These are phyloP conservation scores for Silene latifolia DNA, from an alignment of 148 eudicot genomes.

Conservation along the genomic window DNA sequence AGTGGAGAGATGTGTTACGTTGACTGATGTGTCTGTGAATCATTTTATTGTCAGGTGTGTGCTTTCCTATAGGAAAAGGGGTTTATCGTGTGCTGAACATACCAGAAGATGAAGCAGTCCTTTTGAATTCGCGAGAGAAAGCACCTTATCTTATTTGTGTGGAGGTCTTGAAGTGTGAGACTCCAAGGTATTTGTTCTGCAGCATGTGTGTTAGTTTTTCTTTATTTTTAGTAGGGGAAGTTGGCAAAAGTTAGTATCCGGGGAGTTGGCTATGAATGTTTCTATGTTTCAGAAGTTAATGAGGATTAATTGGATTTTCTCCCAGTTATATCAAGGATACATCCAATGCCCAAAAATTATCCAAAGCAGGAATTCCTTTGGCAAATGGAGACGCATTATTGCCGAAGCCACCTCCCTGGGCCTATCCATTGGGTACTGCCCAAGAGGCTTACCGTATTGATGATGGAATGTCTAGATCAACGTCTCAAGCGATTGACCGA, in stretches of 20 bases:
- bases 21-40: constrained; percentile 4
- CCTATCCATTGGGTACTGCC: constrained; percentile 69
- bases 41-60: constrained; percentile 56
- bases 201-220: background rate
- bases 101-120: constrained; percentile 96
- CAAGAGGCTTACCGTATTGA: constrained; percentile 61
- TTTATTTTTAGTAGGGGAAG: background rate
- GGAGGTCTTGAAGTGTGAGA: constrained; percentile 87
- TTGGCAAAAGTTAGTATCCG: constrained; percentile 3
- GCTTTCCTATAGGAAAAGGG: constrained; percentile 95
- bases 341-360: constrained; percentile 61
- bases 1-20: background rate
- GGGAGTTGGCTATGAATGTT: constrained; percentile 3
- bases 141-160: constrained; percentile 93
- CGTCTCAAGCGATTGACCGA: constrained; percentile 92
- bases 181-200: constrained; percentile 48
- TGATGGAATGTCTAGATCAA: constrained; percentile 90
- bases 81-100: constrained; percentile 79
- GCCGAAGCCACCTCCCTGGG: constrained; percentile 98
- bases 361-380: constrained; percentile 88
- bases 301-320: constrained; percentile 11
- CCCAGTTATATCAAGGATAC: constrained; percentile 58
- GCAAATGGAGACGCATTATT: constrained; percentile 92
- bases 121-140: constrained; percentile 90
- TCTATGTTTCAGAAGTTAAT: background rate